A percentile compares a stretch with the other conserved stretches of the same genome.
phyloP scores from a whole-genome alignment of 2,329 filamentous ascomycete species.

The Pestalotiopsis sp. region DNA sequence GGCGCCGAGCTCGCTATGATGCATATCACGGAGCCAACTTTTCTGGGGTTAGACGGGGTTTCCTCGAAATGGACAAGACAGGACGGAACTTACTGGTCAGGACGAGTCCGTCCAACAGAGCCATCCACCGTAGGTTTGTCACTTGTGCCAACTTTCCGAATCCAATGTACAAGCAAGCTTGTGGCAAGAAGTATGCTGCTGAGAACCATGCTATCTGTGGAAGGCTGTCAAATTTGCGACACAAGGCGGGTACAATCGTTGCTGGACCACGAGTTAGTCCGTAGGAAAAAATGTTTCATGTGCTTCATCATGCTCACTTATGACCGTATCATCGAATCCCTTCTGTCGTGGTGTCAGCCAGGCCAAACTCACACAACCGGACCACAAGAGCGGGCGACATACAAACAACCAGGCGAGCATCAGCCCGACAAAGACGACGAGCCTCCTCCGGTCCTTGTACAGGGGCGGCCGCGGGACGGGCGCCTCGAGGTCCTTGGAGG shows the following conservation, averaged over 20 bases:
- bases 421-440: slow-evolving; percentile 10
- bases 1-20: slow-evolving; percentile 12
- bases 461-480: not conserved
- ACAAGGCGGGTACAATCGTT: slow-evolving; percentile 7
- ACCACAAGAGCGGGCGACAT: not conserved
- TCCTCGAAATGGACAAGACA: not conserved
- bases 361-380: not conserved
- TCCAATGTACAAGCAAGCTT: slow-evolving; percentile 15
- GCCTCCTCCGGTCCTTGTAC: slow-evolving; percentile 11
- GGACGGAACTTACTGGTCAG: slow-evolving; percentile 5
- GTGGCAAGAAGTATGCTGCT: slow-evolving; percentile 16
- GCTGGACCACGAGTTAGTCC: not conserved
- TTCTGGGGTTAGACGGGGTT: not conserved
- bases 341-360: slow-evolving; percentile 1
- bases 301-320: slow-evolving; percentile 5
- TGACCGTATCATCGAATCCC: slow-evolving; percentile 15
- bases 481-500: not conserved
- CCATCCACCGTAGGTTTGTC: slow-evolving; percentile 11
- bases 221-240: slow-evolving; percentile 13
- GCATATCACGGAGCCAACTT: slow-evolving; percentile 14
- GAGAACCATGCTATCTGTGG: slow-evolving; percentile 15
- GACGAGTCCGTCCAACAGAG: slow-evolving; percentile 6
- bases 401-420: slow-evolving; percentile 15
- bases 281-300: not conserved
- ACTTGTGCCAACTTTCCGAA: slow-evolving; percentile 14